Base-by-base conservation (phyloP, 208 protist genomes). In the Histomonas meleagridis region DNA sequence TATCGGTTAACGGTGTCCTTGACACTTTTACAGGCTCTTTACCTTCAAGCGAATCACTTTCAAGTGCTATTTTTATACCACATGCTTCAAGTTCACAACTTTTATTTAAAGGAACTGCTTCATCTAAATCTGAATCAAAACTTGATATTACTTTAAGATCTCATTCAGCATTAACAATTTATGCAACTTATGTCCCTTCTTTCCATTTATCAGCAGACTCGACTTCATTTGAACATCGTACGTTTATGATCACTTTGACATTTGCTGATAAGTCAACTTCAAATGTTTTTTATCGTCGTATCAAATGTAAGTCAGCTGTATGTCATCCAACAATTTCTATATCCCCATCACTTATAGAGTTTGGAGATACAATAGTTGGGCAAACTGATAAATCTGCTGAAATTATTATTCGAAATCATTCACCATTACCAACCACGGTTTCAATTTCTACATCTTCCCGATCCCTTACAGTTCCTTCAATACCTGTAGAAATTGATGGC, bases 331-430 rank as follows among this genome's bases (percentile, higher is more conserved):
- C 32, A 32, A 55, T 86, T 18, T 38, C 40, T 35, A 40, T 55
- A 38, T 57, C 43, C 23, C 76, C 76, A 32, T 18, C 40, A 51
- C 51, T 23, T 26, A 86, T 86, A 14, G 76, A 86, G 21, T 86
- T 86, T 35, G 76, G 76, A 38, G 76, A 86, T 43, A 86, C 76
- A 32, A 46, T 86, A 38, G 76, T 86, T 55, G 76, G 40, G 55
- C 23, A 40, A 51, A 43, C 76, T 23, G 43, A 51, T n/a, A 51
- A 86, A 86, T 46, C 76, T 32, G 40, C 46, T 32, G 38, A 40
- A 55, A 55, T 86, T n/a, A 86, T 18, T 4, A 40, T 86, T 46
- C 14, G 16, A 5, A 86, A 86, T 49, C 26, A 9, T 38, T 55
- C 76, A n/a, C 76, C 76, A 35, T 14, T 86, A 7, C 46, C 76